These are phyloP conservation scores for Verticillium longisporum DNA, from an alignment of 2,329 filamentous ascomycete genomes.

Conservation along the genomic window DNA sequence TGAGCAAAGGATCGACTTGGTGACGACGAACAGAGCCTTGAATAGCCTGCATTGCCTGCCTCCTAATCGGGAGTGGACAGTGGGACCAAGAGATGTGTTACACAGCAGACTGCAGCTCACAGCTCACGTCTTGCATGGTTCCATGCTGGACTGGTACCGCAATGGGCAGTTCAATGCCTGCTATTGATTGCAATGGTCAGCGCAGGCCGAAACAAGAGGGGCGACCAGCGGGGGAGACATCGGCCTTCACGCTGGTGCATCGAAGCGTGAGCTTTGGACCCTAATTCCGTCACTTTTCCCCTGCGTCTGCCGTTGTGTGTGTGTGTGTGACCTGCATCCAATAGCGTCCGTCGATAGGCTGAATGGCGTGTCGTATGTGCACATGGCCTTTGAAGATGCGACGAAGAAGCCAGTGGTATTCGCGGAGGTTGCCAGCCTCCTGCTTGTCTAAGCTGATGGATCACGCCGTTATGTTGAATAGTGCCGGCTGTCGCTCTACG, in stretches of 20 bases:
- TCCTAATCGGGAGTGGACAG: background rate
- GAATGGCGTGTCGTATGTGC: background rate
- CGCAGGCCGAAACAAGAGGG: background rate
- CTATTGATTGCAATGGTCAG: background rate
- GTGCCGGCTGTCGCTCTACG: background rate
- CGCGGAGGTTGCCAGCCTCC: background rate
- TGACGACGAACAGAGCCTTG: too few relatives aligned
- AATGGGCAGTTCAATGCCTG: background rate
- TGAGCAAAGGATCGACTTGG: too few relatives aligned
- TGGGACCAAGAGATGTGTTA: background rate
- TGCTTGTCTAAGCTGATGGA: background rate
- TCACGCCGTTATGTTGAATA: background rate
- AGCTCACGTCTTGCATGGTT: background rate
- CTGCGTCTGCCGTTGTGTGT: background rate
- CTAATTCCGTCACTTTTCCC: background rate
- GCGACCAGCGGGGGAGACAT: background rate
- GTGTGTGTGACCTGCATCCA: background rate
- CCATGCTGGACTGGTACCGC: background rate
- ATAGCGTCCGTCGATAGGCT: background rate
- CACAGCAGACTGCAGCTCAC: background rate
- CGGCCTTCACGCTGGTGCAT: background rate
- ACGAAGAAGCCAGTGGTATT: background rate
- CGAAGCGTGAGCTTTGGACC: background rate
- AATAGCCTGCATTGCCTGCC: too few relatives aligned
- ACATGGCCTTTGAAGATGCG: background rate